Percentiles rank a stretch among this genome's conserved stretches.
phyloP scores from a whole-genome alignment of 2,329 filamentous ascomycete genomes.

The Byssothecium circinans region DNA sequence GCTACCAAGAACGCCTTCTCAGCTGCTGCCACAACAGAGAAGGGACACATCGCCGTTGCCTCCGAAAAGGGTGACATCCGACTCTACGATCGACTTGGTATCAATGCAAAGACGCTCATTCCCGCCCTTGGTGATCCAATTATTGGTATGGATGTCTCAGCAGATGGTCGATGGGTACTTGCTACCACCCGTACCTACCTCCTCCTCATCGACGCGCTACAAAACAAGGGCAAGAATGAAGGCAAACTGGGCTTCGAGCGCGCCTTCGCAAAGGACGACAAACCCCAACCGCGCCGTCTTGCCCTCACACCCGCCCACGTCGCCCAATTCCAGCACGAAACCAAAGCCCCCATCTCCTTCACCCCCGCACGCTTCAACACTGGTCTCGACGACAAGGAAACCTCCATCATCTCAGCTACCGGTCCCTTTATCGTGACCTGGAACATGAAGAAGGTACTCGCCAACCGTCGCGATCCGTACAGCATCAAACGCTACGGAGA shows the following conservation, averaged over 20 bases:
- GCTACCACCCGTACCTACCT: conserved; percentile 94
- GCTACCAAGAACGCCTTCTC: conserved; percentile 97
- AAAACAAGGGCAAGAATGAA: conserved; percentile 92
- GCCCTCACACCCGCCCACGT: conserved; percentile 89
- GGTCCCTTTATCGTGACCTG: conserved; percentile 97
- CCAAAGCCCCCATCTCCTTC: conserved; percentile 80
- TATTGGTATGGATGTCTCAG: conserved; percentile 90
- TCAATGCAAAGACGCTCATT: conserved; percentile 96
- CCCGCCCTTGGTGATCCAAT: conserved; percentile 94
- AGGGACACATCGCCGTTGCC: conserved; percentile 94
- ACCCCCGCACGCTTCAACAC: conserved; percentile 94
- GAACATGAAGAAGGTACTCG: conserved; percentile 87
- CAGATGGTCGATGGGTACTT: conserved; percentile 92
- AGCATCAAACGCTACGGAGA: conserved; percentile 95
- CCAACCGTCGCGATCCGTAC: conserved; percentile 82
- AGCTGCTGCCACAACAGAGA: conserved; percentile 88
- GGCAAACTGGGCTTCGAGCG: conserved; percentile 98
- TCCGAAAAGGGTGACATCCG: conserved; percentile 98
- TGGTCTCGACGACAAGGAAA: conserved; percentile 77
- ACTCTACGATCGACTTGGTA: conserved; percentile 92
- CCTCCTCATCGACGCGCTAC: conserved; percentile 85
- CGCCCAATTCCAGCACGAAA: conserved; percentile 97
- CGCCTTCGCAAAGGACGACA: conserved; percentile 86
- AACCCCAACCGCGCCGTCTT: conserved; percentile 89
- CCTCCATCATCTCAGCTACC: conserved; percentile 93